phyloP scores from a whole-genome alignment of 163 green algal genomes.

The Scenedesmus sp. region DNA sequence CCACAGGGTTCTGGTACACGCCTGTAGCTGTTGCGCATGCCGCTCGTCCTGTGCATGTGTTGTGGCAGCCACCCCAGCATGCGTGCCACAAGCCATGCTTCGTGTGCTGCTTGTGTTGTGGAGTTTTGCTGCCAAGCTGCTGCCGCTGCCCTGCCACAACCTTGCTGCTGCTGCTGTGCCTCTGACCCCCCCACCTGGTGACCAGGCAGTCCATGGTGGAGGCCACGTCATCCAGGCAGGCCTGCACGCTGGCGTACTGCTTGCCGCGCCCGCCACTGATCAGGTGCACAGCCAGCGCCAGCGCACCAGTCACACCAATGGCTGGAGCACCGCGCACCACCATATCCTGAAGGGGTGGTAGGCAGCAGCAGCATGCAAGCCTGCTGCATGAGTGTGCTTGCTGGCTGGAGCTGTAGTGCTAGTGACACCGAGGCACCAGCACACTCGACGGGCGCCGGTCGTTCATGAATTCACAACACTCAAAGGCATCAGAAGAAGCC shows the following conservation, averaged over 20 bases:
- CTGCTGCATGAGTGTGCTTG: conserved; percentile 1
- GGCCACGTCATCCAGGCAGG: conserved; percentile 64
- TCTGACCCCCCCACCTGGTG: conserved; percentile 71
- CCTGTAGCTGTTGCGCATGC: background rate
- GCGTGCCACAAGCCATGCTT: background rate
- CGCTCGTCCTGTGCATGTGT: background rate
- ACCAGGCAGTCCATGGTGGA: conserved; percentile 88
- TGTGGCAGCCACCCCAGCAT: background rate
- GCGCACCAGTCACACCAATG: conserved; percentile 92
- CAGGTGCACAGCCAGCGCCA: conserved; percentile 86
- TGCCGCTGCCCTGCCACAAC: background rate
- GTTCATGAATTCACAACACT: background rate
- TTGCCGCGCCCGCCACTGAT: conserved; percentile 47
- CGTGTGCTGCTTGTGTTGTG: background rate
- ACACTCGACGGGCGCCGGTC: background rate
- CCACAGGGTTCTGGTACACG: background rate
- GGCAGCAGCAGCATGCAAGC: background rate
- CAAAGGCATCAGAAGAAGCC: background rate
- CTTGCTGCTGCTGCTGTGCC: background rate
- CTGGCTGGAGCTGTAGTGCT: conserved; percentile 35
- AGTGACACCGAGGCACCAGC: background rate
- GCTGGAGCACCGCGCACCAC: conserved; percentile 95
- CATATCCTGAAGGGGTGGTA: conserved; percentile 80
- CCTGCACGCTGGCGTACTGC: conserved; percentile 65
- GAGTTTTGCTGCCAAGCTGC: background rate